phyloP scores from a whole-genome alignment of 202 grass and related monocot genomes.

The Saccharum hybrid region DNA sequence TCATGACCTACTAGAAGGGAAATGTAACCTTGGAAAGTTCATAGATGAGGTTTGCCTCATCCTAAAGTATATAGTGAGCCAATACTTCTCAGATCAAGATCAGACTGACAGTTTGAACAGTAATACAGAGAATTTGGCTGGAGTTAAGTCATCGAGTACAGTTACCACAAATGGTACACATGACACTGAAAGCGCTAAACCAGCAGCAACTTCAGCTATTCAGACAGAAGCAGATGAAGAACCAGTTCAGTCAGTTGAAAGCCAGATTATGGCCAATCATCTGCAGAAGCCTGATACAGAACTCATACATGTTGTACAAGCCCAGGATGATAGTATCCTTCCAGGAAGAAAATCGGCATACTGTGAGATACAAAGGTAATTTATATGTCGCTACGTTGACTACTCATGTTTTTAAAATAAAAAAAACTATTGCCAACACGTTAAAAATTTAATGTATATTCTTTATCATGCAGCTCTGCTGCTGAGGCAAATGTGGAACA shows the following conservation, averaged over 20 bases:
- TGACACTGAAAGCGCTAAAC: slow-evolving; percentile 17
- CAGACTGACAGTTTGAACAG: not conserved
- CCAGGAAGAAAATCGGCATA: slow-evolving; percentile 39
- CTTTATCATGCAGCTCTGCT: slow-evolving; percentile 36
- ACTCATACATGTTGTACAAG: not conserved
- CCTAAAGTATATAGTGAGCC: slow-evolving; percentile 42
- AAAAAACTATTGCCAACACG: not conserved
- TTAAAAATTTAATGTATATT: not conserved
- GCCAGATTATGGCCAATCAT: not conserved
- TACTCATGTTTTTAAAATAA: not conserved
- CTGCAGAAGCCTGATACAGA: slow-evolving; percentile 38
- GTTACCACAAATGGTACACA: not conserved
- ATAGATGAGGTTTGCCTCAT: slow-evolving; percentile 44
- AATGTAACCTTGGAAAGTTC: slow-evolving; percentile 46
- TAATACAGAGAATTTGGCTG: slow-evolving; percentile 33
- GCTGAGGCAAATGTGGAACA: slow-evolving; percentile 21
- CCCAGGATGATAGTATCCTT: not conserved
- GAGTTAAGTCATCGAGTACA: slow-evolving; percentile 7
- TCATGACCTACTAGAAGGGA: slow-evolving; percentile 39
- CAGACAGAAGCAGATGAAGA: slow-evolving; percentile 29
- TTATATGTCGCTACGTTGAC: not conserved
- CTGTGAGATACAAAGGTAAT: slow-evolving; percentile 55
- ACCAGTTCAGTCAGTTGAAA: slow-evolving; percentile 22
- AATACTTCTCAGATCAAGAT: slow-evolving; percentile 36
- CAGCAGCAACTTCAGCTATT: slow-evolving; percentile 9